Percentiles rank a stretch among this genome's conserved stretches.
These are phyloP conservation scores for Wallacemonas rigidus DNA, from an alignment of 208 protist genomes.

Conservation along the genomic window DNA sequence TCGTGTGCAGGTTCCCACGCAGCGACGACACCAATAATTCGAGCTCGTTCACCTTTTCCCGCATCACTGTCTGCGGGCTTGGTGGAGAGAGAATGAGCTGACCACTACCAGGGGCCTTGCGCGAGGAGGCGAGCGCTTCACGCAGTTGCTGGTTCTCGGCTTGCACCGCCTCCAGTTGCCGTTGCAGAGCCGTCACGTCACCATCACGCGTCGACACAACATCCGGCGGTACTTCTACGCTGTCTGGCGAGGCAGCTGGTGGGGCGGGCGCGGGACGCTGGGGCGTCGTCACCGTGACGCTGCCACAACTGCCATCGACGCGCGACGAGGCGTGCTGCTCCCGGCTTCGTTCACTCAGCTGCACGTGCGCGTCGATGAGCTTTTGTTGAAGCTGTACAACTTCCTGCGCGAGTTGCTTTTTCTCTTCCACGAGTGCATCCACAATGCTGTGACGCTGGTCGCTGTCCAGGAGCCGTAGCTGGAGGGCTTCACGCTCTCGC, in stretches of 20 bases:
- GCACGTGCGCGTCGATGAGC: constrained; percentile 12
- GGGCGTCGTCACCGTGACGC: neutral
- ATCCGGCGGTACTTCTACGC: neutral
- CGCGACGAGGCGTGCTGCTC: neutral
- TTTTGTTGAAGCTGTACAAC: constrained; percentile 38
- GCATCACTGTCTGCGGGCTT: constrained; percentile 8
- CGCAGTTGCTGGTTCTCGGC: constrained; percentile 20
- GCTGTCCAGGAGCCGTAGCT: constrained; percentile 21
- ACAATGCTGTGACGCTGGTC: constrained; percentile 16
- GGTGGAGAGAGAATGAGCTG: constrained; percentile 14
- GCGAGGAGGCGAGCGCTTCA: constrained; percentile 4
- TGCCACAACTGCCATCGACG: neutral
- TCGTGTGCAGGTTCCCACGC: constrained; percentile 41
- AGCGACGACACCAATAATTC: constrained; percentile 37
- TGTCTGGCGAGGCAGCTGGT: neutral
- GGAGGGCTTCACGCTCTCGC: constrained; percentile 41
- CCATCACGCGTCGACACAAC: neutral
- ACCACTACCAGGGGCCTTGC: constrained; percentile 22
- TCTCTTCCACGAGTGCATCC: constrained; percentile 35
- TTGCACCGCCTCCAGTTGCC: neutral
- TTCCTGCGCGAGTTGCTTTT: constrained; percentile 39
- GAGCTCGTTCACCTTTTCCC: constrained; percentile 35
- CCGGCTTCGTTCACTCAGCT: constrained; percentile 21
- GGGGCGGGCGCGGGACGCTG: constrained; percentile 16
- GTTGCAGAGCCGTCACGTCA: neutral